Base-by-base conservation (phyloP, 495 filamentous ascomycete species). In the Aspergillus affinis region DNA sequence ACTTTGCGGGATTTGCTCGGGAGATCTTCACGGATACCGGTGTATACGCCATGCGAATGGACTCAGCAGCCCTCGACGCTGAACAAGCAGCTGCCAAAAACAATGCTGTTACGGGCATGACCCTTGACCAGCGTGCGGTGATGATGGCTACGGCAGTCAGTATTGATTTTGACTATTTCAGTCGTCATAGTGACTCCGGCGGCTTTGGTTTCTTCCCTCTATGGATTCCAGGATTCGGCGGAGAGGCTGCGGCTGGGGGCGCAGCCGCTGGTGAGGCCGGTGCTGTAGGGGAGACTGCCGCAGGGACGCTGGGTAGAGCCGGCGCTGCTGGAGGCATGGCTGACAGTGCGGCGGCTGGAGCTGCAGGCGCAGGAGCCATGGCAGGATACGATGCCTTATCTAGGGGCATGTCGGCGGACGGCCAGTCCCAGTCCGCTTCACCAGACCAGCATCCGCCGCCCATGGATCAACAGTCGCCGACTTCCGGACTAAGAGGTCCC, bases 91-190 rank as follows among this genome's bases (percentile, higher is more conserved):
- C 64, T 5, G 58, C 52, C 12, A 60, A 75, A 18, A 51, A 36
- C 4, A 58, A 62, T 9, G 49, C 67, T 0, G 57, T 59, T 1
- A 64, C 76, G 2, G 85, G 81, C 0, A 87, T 90, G 86, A 87
- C 85, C 19, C 78, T 90, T 7, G 87, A 89, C 63, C 86, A 89
- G 72, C 80, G 87, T 44, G 87, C 87, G 1, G 81, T 89, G 23
- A 89, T 89, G 86, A 76, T 90, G 30, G 87, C 87, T 18, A 88
- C 86, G 2, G 87, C 87, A 18, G 86, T 89, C 18, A 87, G 81
- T 51, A 75, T 90, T 53, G 87, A 90, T 68, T 90, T 89, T 58
- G 87, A 90, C 67, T 90, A 89, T 65, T 90, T 90, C 71, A 88
- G 84, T 61, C 78, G 86, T 3, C 80, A 86, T 56, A 84, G 80